These are phyloP conservation scores for Phyllosticta citrichinensis DNA, from an alignment of 2,329 filamentous ascomycete genomes.

Conservation along the genomic window DNA sequence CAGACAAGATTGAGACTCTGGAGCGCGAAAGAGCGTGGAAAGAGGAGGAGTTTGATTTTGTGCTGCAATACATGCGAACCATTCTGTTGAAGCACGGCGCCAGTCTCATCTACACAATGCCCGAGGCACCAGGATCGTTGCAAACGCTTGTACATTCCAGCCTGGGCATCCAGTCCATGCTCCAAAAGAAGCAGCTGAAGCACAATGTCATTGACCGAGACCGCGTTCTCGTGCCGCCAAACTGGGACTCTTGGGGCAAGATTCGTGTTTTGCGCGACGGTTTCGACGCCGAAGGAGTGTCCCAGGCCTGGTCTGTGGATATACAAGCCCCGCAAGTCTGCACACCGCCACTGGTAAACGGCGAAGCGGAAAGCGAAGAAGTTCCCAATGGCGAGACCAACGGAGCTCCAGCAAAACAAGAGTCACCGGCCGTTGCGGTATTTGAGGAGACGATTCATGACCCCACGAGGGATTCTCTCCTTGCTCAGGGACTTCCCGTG, in stretches of 20 bases:
- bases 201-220: conserved; percentile 86
- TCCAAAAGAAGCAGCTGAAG: conserved; percentile 39
- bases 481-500: conserved; percentile 38
- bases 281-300: conserved; percentile 83
- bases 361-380: conserved; percentile 16
- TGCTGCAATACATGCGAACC: conserved; percentile 85
- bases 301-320: conserved; percentile 76
- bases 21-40: conserved; percentile 90
- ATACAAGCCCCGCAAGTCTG: conserved; percentile 43
- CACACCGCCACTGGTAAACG: conserved; percentile 6
- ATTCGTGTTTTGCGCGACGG: conserved; percentile 84
- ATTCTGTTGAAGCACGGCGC: conserved; percentile 69
- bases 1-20: conserved; percentile 80
- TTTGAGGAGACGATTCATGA: conserved; percentile 76
- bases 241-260: conserved; percentile 98
- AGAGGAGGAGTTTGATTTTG: conserved; percentile 92
- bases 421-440: conserved; percentile 54
- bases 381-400: conserved; percentile 2
- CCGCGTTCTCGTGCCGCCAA: conserved; percentile 87
- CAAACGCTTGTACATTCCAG: conserved; percentile 76
- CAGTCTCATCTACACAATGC: conserved; percentile 39
- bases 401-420: conserved; percentile 14
- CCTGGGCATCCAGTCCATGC: conserved; percentile 72
- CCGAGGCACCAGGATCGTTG: conserved; percentile 56
- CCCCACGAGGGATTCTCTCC: conserved; percentile 54